Base-by-base conservation (phyloP, 352 stramenopile genomes). In the Phytophthora hibernalis region DNA sequence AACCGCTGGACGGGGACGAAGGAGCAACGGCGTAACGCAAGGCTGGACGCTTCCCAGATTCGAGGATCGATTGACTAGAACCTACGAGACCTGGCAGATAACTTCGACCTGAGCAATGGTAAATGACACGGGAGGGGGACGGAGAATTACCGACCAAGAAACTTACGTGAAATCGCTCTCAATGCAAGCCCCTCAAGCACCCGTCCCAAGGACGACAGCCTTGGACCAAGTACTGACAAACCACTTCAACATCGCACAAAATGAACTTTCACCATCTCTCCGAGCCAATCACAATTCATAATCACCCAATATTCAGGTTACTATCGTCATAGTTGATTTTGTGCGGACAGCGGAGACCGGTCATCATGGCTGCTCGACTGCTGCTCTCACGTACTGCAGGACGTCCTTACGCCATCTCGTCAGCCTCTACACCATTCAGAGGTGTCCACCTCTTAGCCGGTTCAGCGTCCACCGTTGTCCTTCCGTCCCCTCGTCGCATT, bases 1-100 rank as follows among this genome's bases (percentile, higher is more conserved):
- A 53, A 37, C n/a, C 49, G 18, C 28, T 31, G 49, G 49, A 44
- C 50, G 33, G 37, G 55, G 45, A 49, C 35, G 28, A 61, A 57
- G 50, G 31, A 28, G 26, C 26, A 31, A 31, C 26, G 26, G 9
- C 50, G 50, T 20, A 35, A 55, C 35, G 30, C 50, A 57, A 35
- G 40, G 18, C 40, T 33, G 21, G 35, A 65, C 72, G 74, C 49
- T 80, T 80, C 72, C 68, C 72, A 80, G 72, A 77, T 67, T 68
- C 54, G 47, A 80, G 72, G 75, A 65, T 68, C 54, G 47, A 31
- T 52, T 66, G 40, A 54, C 54, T 40, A 20, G 58, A 69, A 58
- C 45, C 28, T 44, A 45, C 48, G 50, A 45, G 51, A 56, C 43
- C 43, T 54, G 24, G 42, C 49, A 30, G 3, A n/a, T n/a, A 37